Evolutionary conservation across 208 protist species (phyloP), one percentile per base, ranked within the genome.

Genomic region (Leishmania gerbilli): DNA sequence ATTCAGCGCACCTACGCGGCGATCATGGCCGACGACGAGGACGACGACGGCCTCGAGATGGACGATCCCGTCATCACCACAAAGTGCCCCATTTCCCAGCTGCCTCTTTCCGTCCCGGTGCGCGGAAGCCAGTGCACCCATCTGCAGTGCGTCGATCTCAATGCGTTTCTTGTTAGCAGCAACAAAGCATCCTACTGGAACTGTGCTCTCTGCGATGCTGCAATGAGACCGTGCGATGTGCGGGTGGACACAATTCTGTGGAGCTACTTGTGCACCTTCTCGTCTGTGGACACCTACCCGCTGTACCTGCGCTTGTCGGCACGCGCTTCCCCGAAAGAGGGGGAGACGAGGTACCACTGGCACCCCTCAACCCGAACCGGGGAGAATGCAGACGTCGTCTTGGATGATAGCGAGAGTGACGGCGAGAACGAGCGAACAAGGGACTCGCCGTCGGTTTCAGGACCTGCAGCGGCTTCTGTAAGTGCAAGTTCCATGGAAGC

Each of bases 161-260:
- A 76, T 21, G 77, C 90, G 24, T 94, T 89, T 84, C 80, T 97
- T n/a, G 74, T 93, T 17, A 89, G 89, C 67, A 88, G 91, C 76
- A 74, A 91, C 75, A 91, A 89, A 21, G 90, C 88, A 0, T 94
- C 84, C 60, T 97, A 95, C 87, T 97, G 94, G 92, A 97, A 97
- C 84, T 97, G 94, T 78, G 84, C 92, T 7, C 81, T 97, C 69
- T 97, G 94, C 68, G 94, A 97, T 77, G 71, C 79, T 37, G 87
- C 89, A 67, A 86, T 97, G 67, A 82, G 90, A 37, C 83, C 85
- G 49, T 11, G 55, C 7, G 91, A 95, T 71, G 79, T 95, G 17
- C 47, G 76, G 9, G 84, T 97, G 37, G 94, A 97, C 79, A 95
- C 90, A 24, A 77, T 95, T 24, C 85, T 97, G 4, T 95, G 91